Evolutionary conservation across 192 early-diverging fungal genomes (phyloP), one percentile per base, ranked within the genome.

Genomic region (Geranomyces michiganensis): DNA sequence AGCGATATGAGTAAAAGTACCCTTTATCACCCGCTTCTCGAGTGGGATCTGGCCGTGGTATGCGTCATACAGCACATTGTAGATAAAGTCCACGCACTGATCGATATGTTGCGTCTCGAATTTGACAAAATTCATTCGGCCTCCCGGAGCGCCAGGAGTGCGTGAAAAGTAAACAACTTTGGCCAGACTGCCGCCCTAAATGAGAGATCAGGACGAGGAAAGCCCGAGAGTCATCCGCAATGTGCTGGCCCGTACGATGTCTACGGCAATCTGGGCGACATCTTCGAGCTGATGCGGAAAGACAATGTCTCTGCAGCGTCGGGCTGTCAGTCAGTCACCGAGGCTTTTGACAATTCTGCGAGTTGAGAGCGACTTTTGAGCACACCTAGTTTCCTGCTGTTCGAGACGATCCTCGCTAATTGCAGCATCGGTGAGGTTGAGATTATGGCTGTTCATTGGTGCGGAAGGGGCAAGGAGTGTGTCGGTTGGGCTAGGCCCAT

Each of bases 51-150:
- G 66, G n/a, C 74, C 67, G 43, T 73, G 68, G 27, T 79, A 65
- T 27, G 67, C 31, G 62, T 73, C 65, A 29, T 85, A 78, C 22
- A 96, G 73, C 22, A 96, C 79, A 8, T 82, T 76, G 27, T 81
- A 75, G 67, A 97, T 88, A 68, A 96, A 96, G 33, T 87, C 89
- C 22, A 97, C 86, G 76, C 94, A 95, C 56, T 92, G 84, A 36
- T 96, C 92, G 59, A 96, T 91, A 49, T 91, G 86, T 75, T 94
- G 92, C 0, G 96, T 98, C 71, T 98, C 95, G 70, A 98, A 95
- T 60, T 92, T 94, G 59, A 85, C 87, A 77, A 98, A 98, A 77
- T 95, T 93, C 55, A 98, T 77, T 13, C 94, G 84, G 0, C 96
- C 96, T 45, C 95, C 94, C 22, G 84, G 85, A 43, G 67, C 47